Evolutionary conservation across 2,329 filamentous ascomycete genomes (phyloP), one percentile per base, ranked within the genome.

Genomic region (Cladophialophora chaetospira): DNA sequence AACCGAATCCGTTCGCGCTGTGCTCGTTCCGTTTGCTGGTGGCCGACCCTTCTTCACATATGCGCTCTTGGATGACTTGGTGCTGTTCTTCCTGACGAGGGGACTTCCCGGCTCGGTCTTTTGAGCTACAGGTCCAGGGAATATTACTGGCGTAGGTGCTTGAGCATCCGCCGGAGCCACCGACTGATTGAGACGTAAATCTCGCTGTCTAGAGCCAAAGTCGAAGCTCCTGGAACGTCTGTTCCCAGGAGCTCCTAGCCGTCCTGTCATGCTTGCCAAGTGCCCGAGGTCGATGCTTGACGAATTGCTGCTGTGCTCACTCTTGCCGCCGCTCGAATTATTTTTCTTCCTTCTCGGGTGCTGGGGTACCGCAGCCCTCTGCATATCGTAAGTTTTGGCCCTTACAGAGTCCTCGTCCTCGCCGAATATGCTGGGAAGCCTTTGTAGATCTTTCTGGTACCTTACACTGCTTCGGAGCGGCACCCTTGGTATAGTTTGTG

Each of bases 121-220:
- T 43, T 72, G 66, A 63, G 81, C 76, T 61, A 91, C 84, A 55
- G 92, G 90, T 4, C 92, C 92, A 46, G 82, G 87, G 29, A 90
- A 91, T 31, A 97, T 81, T 25, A 86, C 92, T 4, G 93, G 93
- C 33, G 88, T 93, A 11, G 93, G 92, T 23, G 91, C 92, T 28
- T 33, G 36, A 11, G 15, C 36, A 49, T 91, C 88, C 69, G 94
- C 88, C 73, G 87, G 17, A 23, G 26, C 50, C 25, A 23, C 38
- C 4, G 46, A 28, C 29, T 61, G 61, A 13, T 26, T 35, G 15
- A 40, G 11, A 6, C 55, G 57, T 17, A 40, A 10, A n/a, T 42
- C 31, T 36, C 67, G 56, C 63, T 66, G 69, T 64, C 72, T 71
- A 26, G 73, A 67, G 33, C 72, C 72, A 51, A 73, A 74, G 57